A percentile compares a stretch with the other conserved stretches of the same genome.
Conservation (phyloP, 2,329 filamentous ascomycete genomes). For the Fusarium abutilonis region DNA sequence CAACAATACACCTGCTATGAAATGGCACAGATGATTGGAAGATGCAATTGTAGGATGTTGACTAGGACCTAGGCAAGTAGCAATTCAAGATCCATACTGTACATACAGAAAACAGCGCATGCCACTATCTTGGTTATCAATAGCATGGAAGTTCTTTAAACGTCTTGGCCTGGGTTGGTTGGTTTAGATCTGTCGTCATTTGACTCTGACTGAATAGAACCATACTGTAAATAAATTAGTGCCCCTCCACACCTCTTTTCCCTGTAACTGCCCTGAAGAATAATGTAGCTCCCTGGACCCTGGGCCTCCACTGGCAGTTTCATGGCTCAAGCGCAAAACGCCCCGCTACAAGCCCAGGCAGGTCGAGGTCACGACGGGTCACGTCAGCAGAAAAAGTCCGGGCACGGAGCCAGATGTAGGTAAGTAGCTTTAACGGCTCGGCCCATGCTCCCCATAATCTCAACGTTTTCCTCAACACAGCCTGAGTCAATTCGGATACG, state of each 20-base stretch:
- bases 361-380: too few species aligned
- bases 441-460: constrained; percentile 35
- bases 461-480: constrained; percentile 33
- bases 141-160: constrained; percentile 12
- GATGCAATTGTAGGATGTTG: constrained; percentile 15
- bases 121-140: constrained; percentile 19
- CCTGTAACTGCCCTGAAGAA: constrained; percentile 15
- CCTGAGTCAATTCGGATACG: constrained; percentile 17
- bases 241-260: constrained; percentile 35
- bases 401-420: constrained; percentile 36
- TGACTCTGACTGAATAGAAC: constrained; percentile 13
- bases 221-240: constrained; percentile 8
- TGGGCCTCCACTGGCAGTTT: too few species aligned
- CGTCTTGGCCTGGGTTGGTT: constrained; percentile 20
- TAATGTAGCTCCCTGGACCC: constrained; percentile 8
- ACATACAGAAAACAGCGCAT: constrained; percentile 36
- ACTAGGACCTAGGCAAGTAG: constrained; percentile 18
- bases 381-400: constrained; percentile 40
- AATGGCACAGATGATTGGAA: constrained; percentile 39
- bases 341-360: constrained; percentile 1
- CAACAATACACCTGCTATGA: constrained; percentile 26
- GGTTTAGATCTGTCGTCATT: constrained; percentile 33
- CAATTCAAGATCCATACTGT: constrained; percentile 25
- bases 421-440: constrained; percentile 37
- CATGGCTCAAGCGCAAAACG: too few species aligned